Evolutionary conservation across 208 protist genomes (phyloP), one percentile per base, ranked within the genome.

Genomic region (Wallacemonas rigidus): DNA sequence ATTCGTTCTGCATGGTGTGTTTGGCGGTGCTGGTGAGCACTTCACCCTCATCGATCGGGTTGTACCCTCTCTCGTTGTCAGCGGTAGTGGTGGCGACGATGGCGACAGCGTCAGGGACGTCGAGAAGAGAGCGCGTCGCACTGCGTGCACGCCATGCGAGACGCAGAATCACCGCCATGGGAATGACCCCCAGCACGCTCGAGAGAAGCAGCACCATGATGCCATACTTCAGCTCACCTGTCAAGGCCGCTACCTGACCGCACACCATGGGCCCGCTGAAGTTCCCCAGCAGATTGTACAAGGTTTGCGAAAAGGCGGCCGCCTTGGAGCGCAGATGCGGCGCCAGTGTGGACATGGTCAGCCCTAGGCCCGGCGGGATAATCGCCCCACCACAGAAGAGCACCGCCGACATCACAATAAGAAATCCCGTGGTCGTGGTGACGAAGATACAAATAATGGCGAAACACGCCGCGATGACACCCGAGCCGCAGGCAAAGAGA

Each of bases 231-330:
- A 95, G 80, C 35, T 87, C 60, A 15, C 89, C 88, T 1, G 86
- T 89, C 63, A 43, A 67, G 9, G 93, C 72, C 2, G 93, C 87
- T 12, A 97, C 85, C 17, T 74, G 80, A 7, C 93, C 90, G 51
- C 90, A 97, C 26, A 96, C 76, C n/a, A 97, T 68, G 35, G 93
- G 93, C 0, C 93, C 93, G 65, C 84, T 88, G 58, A 96, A 97
- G 81, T 95, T 96, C 4, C 93, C 93, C 15, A 97, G 69, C 0
- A 95, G 58, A 71, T 96, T 96, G 71, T 91, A 96, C n/a, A 94
- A 60, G 41, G 88, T 91, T 62, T 92, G 86, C n/a, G 91, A 83
- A 71, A 96, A 87, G 62, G 90, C 87, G 7, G 87, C 90, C 6
- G 86, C 90, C 36, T 77, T 67, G 56, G 86, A 79, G 26, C 91